Percentiles rank a stretch among this genome's conserved stretches.
Evolutionary conservation across 345 rosid species (phyloP).

Genomic region (Clausena lansium): DNA sequence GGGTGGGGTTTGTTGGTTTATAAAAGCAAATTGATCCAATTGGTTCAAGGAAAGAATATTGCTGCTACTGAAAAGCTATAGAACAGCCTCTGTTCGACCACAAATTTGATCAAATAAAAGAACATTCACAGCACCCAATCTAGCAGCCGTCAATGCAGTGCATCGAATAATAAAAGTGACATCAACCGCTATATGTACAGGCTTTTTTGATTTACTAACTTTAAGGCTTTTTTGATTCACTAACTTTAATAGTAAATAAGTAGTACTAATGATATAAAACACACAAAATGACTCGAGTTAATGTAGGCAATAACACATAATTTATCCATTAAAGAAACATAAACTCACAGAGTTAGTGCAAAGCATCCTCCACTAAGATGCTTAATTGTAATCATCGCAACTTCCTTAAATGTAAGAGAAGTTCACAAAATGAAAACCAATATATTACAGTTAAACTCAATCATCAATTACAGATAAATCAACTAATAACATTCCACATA

Average conservation of each 20-base stretch:
- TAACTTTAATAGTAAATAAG: neutral
- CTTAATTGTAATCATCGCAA: neutral
- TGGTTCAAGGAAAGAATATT: neutral
- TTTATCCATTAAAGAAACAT: neutral
- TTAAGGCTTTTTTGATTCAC: neutral
- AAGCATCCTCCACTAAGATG: neutral
- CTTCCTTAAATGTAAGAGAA: neutral
- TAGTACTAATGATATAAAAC: neutral
- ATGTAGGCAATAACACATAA: neutral
- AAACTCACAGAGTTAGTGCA: neutral
- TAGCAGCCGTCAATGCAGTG: conserved; percentile 1
- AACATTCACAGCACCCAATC: neutral
- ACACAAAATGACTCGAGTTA: neutral
- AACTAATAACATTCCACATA: neutral
- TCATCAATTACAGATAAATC: neutral
- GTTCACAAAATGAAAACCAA: neutral
- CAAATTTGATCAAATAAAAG: neutral
- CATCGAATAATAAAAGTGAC: neutral
- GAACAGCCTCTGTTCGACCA: neutral
- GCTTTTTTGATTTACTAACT: neutral
- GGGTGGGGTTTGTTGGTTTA: no score
- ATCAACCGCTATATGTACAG: neutral
- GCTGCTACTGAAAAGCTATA: neutral
- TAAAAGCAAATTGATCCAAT: neutral
- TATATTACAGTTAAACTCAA: neutral